Evolutionary conservation across 2,329 filamentous ascomycete species (phyloP), one percentile per base, ranked within the genome.

Genomic region (Penicillium crustosum): DNA sequence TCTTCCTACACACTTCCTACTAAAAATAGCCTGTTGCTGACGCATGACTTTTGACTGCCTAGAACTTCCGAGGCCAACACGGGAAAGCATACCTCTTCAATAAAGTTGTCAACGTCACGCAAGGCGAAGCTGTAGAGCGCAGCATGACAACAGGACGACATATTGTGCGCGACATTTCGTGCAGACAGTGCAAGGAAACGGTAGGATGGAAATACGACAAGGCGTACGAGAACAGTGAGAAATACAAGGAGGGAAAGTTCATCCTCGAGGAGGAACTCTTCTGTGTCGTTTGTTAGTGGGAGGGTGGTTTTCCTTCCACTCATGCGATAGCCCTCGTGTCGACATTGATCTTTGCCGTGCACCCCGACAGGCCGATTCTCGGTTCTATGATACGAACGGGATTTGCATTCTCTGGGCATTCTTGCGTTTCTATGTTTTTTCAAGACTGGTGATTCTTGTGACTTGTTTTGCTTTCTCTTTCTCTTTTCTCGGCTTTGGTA

Each of bases 121-220:
- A 87, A 45, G 74, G 89, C 66, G 90, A 96, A 60, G 85, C 93
- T n/a, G 88, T 85, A 73, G 94, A 99, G 79, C 91, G 94, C 65
- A 96, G 89, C 79, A 99, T 99, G 94, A 99, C 94, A 15, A 99
- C 94, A 0, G 94, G 94, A 53, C 86, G 90, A 54, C 94, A 99
- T 77, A 83, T 97, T 56, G 94, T 99, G 48, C 88, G 94, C 58
- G 94, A 99, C 74, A 97, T 99, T 69, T 82, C 82, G 58, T 99
- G 94, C 80, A 85, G 89, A 58, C 90, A 96, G 76, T 99, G 94
- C 83, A 89, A 89, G 73, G 89, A 93, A 75, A 89, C 89, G 31
- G 94, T 99, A 53, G 94, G 94, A 36, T 99, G 94, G 94, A 97
- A 96, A 76, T 99, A 99, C 75, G 94, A 99, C 77, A 96, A 95